phyloP scores from a whole-genome alignment of 2,329 filamentous ascomycete genomes.

The Raffaelea ambrosiae region DNA sequence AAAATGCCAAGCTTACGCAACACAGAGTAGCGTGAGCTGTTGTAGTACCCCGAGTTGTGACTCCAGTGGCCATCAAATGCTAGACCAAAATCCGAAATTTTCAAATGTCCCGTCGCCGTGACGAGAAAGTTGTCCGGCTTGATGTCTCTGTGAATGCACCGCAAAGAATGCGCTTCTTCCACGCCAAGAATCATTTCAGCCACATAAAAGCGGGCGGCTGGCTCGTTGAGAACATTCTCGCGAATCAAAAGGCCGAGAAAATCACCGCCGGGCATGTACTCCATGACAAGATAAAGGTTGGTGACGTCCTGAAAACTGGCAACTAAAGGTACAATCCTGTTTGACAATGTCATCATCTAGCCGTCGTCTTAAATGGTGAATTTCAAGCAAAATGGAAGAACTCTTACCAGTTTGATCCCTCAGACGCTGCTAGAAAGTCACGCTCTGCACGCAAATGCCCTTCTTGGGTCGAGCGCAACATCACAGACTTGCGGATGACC shows the following conservation, averaged over 20 bases:
- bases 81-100: constrained; percentile 93
- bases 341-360: neutral
- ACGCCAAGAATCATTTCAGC: constrained; percentile 95
- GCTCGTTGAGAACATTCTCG: constrained; percentile 73
- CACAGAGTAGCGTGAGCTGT: constrained; percentile 70
- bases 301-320: constrained; percentile 80
- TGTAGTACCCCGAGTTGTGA: constrained; percentile 82
- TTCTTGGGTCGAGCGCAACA: constrained; percentile 86
- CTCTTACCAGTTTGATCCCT: constrained; percentile 68
- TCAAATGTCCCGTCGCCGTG: constrained; percentile 77
- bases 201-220: constrained; percentile 74
- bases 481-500: constrained; percentile 86
- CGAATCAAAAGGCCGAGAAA: constrained; percentile 82
- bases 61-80: constrained; percentile 95
- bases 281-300: constrained; percentile 90
- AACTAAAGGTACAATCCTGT: constrained; percentile 75
- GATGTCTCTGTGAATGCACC: constrained; percentile 90
- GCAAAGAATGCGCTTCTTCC: constrained; percentile 80
- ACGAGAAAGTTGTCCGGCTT: constrained; percentile 98
- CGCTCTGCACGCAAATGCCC: constrained; percentile 85
- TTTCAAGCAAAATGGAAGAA: neutral
- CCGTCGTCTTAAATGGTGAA: neutral
- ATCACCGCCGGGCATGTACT: constrained; percentile 95
- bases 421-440: constrained; percentile 83
- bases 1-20: constrained; percentile 67